Percentiles rank a stretch among this genome's conserved stretches.
phyloP scores from a whole-genome alignment of 495 filamentous ascomycete species.

The Zalerion maritima region DNA sequence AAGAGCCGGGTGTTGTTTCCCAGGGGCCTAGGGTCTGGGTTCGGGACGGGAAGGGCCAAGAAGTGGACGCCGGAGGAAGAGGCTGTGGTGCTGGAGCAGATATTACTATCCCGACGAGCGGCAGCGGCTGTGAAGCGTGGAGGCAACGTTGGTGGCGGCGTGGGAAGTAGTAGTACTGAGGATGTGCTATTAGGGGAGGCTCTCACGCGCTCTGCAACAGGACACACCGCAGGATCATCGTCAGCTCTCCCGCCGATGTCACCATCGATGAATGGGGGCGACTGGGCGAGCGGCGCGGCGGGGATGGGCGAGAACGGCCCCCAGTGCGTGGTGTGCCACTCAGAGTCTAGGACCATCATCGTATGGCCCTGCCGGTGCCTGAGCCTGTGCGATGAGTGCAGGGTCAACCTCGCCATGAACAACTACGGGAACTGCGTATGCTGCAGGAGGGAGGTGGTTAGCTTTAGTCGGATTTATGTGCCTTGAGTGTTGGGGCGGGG shows the following conservation, averaged over 20 bases:
- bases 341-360: conserved; percentile 71
- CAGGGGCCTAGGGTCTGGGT: conserved; percentile 8
- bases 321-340: conserved; percentile 87
- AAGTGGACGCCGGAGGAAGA: conserved; percentile 57
- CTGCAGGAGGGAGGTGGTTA: conserved; percentile 71
- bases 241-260: too few relatives aligned
- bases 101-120: conserved; percentile 52
- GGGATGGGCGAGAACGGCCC: conserved; percentile 64
- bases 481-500: too few relatives aligned
- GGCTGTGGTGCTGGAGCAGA: conserved; percentile 60
- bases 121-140: conserved; percentile 8
- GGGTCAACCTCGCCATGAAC: conserved; percentile 86
- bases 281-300: conserved; percentile 53
- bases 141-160: conserved; percentile 3
- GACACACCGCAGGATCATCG: too few relatives aligned
- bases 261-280: conserved; percentile 19
- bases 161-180: too few relatives aligned
- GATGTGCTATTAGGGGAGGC: too few relatives aligned
- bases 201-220: too few relatives aligned
- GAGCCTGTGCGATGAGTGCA: conserved; percentile 86
- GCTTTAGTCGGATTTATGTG: conserved; percentile 82
- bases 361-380: conserved; percentile 95
- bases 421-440: conserved; percentile 94
- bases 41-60: conserved; percentile 7
- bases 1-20: conserved; percentile 16